Conservation (phyloP, 805 yeast genomes). For the Priceomyces carsonii region DNA sequence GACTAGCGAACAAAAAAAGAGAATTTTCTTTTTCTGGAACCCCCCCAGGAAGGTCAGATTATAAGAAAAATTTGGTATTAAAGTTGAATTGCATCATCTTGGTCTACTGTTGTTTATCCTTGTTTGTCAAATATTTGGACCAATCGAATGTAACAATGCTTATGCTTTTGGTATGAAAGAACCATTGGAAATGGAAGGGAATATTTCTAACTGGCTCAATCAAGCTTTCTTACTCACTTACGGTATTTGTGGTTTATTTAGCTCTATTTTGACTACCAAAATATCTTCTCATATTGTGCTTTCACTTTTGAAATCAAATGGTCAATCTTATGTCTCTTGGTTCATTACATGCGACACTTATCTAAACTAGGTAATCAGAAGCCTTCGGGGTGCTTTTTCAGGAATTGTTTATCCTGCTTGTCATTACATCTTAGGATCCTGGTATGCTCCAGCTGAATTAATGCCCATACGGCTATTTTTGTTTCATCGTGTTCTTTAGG, state of each 20-base stretch:
- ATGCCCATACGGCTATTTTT: conserved; percentile 5
- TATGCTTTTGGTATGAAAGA: no score
- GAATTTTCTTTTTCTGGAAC: no score
- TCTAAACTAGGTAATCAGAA: conserved; percentile 1
- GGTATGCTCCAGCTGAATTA: conserved; percentile 6
- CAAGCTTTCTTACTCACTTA: conserved; percentile 20
- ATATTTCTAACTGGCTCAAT: no score
- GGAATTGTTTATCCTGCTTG: conserved; percentile 7
- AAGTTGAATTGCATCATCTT: no score
- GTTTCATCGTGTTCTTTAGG: conserved; percentile 6
- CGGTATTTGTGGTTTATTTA: conserved; percentile 10
- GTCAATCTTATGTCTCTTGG: conserved; percentile 18
- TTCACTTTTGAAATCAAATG: conserved; percentile 24
- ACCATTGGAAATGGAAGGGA: no score
- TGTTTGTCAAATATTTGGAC: no score
- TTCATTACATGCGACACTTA: conserved; percentile 5
- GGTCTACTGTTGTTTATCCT: no score
- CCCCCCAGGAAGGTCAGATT: no score
- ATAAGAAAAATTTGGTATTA: no score
- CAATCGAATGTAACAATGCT: no score
- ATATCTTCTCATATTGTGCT: conserved; percentile 10
- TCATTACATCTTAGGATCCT: conserved; percentile 8
- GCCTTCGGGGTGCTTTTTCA: conserved; percentile 7
- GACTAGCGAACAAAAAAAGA: no score
- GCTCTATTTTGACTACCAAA: conserved; percentile 9